Conservation (phyloP, 768 basidiomycete genomes). For the Pisolithus marmoratus region DNA sequence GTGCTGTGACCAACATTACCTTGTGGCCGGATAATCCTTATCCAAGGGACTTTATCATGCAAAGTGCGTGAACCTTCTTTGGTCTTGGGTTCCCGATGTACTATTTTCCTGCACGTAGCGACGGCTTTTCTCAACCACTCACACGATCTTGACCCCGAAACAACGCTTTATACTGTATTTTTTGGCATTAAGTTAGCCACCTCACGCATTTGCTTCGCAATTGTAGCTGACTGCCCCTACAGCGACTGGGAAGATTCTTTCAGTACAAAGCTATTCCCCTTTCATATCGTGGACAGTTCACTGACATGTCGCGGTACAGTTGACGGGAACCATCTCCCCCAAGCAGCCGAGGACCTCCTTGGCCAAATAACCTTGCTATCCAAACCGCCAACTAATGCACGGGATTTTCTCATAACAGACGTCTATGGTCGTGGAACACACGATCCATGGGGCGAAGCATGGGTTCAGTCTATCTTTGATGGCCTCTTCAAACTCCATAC, state of each 20-base stretch:
- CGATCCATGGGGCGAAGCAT: slow-evolving; percentile 38
- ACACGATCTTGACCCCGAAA: slow-evolving; percentile 38
- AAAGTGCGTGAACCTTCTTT: slow-evolving; percentile 28
- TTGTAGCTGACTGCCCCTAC: slow-evolving; percentile 2
- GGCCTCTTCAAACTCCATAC: slow-evolving; percentile 34
- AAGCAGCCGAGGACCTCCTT: slow-evolving; percentile 40
- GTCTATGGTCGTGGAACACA: slow-evolving; percentile 44
- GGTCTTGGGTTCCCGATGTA: neutral
- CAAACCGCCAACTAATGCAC: slow-evolving; percentile 44
- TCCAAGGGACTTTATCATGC: slow-evolving; percentile 42
- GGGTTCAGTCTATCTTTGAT: slow-evolving; percentile 40
- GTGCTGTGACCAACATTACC: slow-evolving; percentile 41
- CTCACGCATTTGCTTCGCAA: neutral
- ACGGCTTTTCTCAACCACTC: slow-evolving; percentile 39
- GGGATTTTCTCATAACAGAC: slow-evolving; percentile 44
- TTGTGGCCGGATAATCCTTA: slow-evolving; percentile 48
- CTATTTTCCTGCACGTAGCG: slow-evolving; percentile 22
- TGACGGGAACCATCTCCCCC: slow-evolving; percentile 42
- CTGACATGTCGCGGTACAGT: slow-evolving; percentile 17
- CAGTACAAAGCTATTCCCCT: slow-evolving; percentile 21
- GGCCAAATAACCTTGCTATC: slow-evolving; percentile 42
- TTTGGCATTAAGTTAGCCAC: slow-evolving; percentile 49
- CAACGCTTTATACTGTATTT: slow-evolving; percentile 47
- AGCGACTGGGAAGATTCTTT: slow-evolving; percentile 42
- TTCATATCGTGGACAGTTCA: neutral